Percentiles rank a stretch among this genome's conserved stretches.
Evolutionary conservation across 192 early-diverging fungal species (phyloP).

Genomic region (Cladochytrium replicatum): DNA sequence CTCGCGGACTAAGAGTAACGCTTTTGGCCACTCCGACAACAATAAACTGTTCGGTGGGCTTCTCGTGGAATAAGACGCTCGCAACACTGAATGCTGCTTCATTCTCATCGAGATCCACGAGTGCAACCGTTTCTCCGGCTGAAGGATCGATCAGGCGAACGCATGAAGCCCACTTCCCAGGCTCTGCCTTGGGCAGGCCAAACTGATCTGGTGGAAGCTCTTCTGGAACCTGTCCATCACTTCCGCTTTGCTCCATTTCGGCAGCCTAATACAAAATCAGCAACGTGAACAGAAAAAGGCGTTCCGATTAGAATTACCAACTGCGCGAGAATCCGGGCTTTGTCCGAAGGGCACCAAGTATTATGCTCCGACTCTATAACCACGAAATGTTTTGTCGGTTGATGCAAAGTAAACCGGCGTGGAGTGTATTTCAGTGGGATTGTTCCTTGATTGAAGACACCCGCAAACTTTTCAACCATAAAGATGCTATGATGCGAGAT

Average conservation of each 20-base stretch:
- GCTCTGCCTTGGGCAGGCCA: slow-evolving; percentile 55
- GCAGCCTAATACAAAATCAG: too few relatives aligned
- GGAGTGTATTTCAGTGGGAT: slow-evolving; percentile 85
- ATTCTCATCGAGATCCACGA: slow-evolving; percentile 70
- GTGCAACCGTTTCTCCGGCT: slow-evolving; percentile 52
- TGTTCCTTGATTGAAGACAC: slow-evolving; percentile 70
- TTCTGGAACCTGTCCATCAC: slow-evolving; percentile 43
- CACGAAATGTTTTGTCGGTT: slow-evolving; percentile 69
- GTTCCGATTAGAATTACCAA: slow-evolving; percentile 26
- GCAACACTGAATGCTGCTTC: slow-evolving; percentile 65
- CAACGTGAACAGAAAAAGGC: slow-evolving; percentile 1
- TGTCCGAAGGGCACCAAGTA: slow-evolving; percentile 57
- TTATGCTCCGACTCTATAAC: slow-evolving; percentile 82
- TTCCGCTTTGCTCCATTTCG: slow-evolving; percentile 34
- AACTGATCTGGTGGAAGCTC: slow-evolving; percentile 67
- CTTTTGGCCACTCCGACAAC: slow-evolving; percentile 77
- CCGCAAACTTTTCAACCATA: slow-evolving; percentile 71
- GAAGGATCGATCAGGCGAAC: slow-evolving; percentile 75
- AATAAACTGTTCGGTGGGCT: slow-evolving; percentile 48
- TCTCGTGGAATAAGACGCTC: slow-evolving; percentile 18
- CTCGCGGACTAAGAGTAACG: slow-evolving; percentile 57
- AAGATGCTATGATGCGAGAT: slow-evolving; percentile 50
- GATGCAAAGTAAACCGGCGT: slow-evolving; percentile 65
- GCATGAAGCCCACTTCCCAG: slow-evolving; percentile 79
- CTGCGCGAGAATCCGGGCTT: slow-evolving; percentile 40